Evolutionary conservation across 495 filamentous ascomycete genomes (phyloP).

Genomic region (Xylaria telfairii): DNA sequence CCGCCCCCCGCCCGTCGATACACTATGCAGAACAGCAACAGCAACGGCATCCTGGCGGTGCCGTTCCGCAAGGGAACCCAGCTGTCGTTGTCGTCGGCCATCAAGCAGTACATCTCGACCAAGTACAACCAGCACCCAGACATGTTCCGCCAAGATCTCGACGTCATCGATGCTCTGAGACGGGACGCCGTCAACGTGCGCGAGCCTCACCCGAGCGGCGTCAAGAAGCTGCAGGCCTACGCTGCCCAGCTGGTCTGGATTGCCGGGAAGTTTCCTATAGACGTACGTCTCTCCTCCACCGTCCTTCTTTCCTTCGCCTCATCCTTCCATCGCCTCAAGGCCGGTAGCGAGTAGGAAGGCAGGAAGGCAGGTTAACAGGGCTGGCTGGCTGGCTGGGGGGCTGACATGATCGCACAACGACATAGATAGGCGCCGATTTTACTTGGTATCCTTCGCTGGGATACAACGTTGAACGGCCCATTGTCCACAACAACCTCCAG

Average conservation of each 20-base stretch:
- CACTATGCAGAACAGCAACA: conserved; percentile 35
- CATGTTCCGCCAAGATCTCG: conserved; percentile 91
- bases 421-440: conserved; percentile 90
- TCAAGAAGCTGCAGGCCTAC: conserved; percentile 85
- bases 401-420: conserved; percentile 33
- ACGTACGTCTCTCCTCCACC: conserved; percentile 62
- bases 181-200: conserved; percentile 83
- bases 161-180: conserved; percentile 82
- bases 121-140: conserved; percentile 99
- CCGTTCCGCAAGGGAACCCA: conserved; percentile 86
- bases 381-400: too few relatives aligned
- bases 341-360: neutral
- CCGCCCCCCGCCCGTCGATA: neutral
- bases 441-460: conserved; percentile 93
- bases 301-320: neutral
- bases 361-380: too few relatives aligned
- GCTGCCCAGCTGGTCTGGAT: conserved; percentile 95
- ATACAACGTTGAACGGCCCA: conserved; percentile 81
- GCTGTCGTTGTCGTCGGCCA: conserved; percentile 77
- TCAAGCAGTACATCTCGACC: conserved; percentile 94
- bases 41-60: conserved; percentile 60
- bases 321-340: conserved; percentile 6
- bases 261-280: conserved; percentile 93
- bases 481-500: conserved; percentile 88
- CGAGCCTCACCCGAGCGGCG: conserved; percentile 88